Evolutionary conservation across 2,329 filamentous ascomycete species (phyloP).

Genomic region (Alternaria solani): DNA sequence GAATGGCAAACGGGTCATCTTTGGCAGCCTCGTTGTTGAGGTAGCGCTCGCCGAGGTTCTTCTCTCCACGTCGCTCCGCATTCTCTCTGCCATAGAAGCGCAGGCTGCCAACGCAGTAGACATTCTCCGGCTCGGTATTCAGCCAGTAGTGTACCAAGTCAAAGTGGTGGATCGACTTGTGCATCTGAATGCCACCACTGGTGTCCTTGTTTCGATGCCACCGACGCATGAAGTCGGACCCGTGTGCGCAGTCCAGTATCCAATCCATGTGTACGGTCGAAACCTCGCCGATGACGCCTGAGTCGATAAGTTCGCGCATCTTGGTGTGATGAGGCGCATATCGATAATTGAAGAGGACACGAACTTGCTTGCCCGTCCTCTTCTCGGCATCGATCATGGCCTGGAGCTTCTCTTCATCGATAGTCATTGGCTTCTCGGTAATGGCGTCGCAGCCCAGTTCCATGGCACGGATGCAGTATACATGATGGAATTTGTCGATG

Average conservation of each 20-base stretch:
- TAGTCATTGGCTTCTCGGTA: constrained; percentile 72
- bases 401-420: constrained; percentile 63
- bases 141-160: constrained; percentile 72
- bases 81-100: constrained; percentile 70
- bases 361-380: constrained; percentile 59
- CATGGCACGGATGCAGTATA: constrained; percentile 66
- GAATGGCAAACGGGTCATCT: constrained; percentile 66
- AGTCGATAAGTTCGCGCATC: constrained; percentile 62
- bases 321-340: constrained; percentile 71
- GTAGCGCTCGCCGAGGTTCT: constrained; percentile 60
- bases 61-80: constrained; percentile 63
- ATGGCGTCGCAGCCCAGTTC: constrained; percentile 67
- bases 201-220: constrained; percentile 70
- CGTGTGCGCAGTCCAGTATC: constrained; percentile 69
- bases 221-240: constrained; percentile 69
- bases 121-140: constrained; percentile 62
- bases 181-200: constrained; percentile 66
- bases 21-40: constrained; percentile 61
- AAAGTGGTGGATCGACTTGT: constrained; percentile 71
- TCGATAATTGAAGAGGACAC: constrained; percentile 70
- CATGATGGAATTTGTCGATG: constrained; percentile 68
- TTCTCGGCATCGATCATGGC: constrained; percentile 65
- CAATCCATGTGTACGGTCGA: constrained; percentile 69
- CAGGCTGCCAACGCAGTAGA: constrained; percentile 66
- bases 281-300: constrained; percentile 64